Conservation (phyloP, 1,139 yeast genomes). For the Zygotorulaspora mrakii region DNA sequence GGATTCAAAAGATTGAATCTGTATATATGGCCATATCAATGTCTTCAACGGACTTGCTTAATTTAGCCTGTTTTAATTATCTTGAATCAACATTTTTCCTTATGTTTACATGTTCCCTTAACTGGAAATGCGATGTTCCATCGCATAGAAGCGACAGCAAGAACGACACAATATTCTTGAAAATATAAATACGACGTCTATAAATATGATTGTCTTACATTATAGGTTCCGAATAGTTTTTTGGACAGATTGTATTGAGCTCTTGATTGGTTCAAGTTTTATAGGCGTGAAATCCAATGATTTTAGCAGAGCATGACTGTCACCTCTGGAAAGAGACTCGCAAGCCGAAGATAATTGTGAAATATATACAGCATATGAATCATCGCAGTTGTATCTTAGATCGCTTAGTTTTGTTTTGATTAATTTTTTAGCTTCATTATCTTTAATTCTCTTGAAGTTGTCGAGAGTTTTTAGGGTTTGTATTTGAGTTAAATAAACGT, state of each 20-base stretch:
- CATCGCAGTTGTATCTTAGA: slow-evolving; percentile 27
- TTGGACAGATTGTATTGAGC: slow-evolving; percentile 19
- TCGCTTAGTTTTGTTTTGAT: slow-evolving; percentile 21
- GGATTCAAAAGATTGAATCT: too few species aligned
- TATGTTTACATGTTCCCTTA: slow-evolving; percentile 16
- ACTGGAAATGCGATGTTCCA: slow-evolving; percentile 9
- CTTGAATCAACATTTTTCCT: slow-evolving; percentile 1
- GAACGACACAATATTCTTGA: slow-evolving; percentile 2
- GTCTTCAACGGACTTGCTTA: not conserved
- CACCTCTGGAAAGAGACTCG: slow-evolving; percentile 10
- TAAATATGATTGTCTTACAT: slow-evolving; percentile 1
- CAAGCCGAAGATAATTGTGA: slow-evolving; percentile 10
- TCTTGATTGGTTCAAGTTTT: slow-evolving; percentile 9
- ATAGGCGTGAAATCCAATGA: slow-evolving; percentile 15
- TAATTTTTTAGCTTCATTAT: slow-evolving; percentile 16
- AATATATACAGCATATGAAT: slow-evolving; percentile 15
- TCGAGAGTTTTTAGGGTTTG: slow-evolving; percentile 37
- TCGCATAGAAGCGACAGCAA: not conserved
- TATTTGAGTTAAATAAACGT: slow-evolving; percentile 26
- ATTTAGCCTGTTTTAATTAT: slow-evolving; percentile 1
- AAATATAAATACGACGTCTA: slow-evolving; percentile 1
- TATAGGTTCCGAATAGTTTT: slow-evolving; percentile 25
- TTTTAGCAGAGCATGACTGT: slow-evolving; percentile 9
- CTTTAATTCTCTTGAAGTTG: slow-evolving; percentile 31
- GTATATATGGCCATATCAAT: too few species aligned